Evolutionary conservation across 1,284 basidiomycete species (phyloP), one percentile per base, ranked within the genome.

Genomic region (Cryptococcus sp.): DNA sequence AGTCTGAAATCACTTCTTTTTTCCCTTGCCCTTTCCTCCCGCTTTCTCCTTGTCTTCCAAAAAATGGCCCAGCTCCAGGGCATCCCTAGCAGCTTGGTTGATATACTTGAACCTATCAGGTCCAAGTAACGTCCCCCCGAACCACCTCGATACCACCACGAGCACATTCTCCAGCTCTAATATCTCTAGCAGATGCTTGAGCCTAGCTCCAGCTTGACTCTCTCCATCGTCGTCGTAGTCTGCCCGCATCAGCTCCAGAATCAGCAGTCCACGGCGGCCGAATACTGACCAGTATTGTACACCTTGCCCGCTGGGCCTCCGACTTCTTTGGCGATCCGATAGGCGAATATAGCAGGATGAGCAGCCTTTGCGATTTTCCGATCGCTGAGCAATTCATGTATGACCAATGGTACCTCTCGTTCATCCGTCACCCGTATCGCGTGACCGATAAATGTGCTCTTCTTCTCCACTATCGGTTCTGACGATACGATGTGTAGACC

Each of bases 141-240:
- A 74, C 72, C 75, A 77, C 23, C 75, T 59, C 14, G 71, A 68
- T 11, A 93, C 89, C 25, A 92, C 75, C 12, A 94, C 85, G 5
- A 94, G 75, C 9, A 92, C 86, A 60, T 90, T 82, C 44, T 66
- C 62, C 3, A 69, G 48, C 44, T 66, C 90, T 45, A 95, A 70
- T 36, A 94, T 90, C 53, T 92, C 88, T 5, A 95, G 73, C 1
- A 95, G 77, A 69, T 94, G 90, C 1, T 86, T 87, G 22, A 95
- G 73, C 3, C 91, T 80, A 26, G 84, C 82, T 5, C 92, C 91
- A 6, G 92, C 92, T 1, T 89, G 89, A 0, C 85, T 84, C 72
- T 97, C 92, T 1, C 90, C 88, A 54, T 95, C 87, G 54, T 97
- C 92, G 54, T 93, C 88, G 53, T 93, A 92, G 66, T 95, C 91